Conservation (phyloP, 108 stramenopile genomes). For the Craspedostauros australis region DNA sequence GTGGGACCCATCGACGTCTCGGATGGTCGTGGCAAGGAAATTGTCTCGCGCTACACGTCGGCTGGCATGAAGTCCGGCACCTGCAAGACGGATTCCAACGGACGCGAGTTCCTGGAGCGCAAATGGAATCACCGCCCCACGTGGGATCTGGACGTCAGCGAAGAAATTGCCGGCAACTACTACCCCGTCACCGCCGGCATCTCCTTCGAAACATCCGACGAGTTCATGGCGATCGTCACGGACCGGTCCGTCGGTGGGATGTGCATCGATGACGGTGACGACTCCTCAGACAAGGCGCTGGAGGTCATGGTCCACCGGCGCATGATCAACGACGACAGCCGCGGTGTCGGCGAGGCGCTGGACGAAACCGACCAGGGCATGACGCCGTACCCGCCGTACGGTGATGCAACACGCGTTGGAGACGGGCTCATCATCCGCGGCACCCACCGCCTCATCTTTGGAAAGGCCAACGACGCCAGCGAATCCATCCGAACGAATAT, state of each 20-base stretch:
- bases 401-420: conserved; percentile 75
- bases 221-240: conserved; percentile 46
- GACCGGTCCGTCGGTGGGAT: conserved; percentile 91
- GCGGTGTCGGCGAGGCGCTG: conserved; percentile 74
- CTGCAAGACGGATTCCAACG: conserved; percentile 96
- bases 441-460: conserved; percentile 76
- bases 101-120: conserved; percentile 85
- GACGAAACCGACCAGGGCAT: conserved; percentile 80
- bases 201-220: conserved; percentile 42
- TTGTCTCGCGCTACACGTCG: conserved; percentile 71
- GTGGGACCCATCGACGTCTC: conserved; percentile 88
- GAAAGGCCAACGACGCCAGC: not conserved
- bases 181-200: conserved; percentile 94
- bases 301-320: conserved; percentile 96
- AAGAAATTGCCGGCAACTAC: conserved; percentile 93
- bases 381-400: conserved; percentile 72
- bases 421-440: conserved; percentile 80
- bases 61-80: conserved; percentile 46
- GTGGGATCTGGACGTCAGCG: conserved; percentile 63
- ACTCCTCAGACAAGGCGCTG: no score
- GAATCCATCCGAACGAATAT: conserved; percentile 42
- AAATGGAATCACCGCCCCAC: conserved; percentile 55
- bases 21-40: conserved; percentile 75
- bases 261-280: conserved; percentile 78
- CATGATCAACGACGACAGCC: conserved; percentile 58